Evolutionary conservation across 2,329 filamentous ascomycete species (phyloP).

Genomic region (Pezicula carpinea): DNA sequence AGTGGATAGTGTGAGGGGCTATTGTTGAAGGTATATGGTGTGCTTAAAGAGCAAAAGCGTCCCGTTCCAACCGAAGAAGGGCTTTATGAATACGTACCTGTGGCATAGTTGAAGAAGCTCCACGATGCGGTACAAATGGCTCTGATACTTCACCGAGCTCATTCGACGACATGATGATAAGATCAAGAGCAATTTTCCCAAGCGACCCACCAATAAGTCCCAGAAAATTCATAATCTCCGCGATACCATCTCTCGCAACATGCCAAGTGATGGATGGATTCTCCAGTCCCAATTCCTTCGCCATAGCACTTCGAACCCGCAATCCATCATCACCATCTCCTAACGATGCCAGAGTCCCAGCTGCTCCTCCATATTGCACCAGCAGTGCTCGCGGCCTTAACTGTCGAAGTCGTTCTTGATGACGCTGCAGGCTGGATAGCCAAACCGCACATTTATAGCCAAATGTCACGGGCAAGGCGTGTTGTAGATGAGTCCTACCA

Average conservation of each 20-base stretch:
- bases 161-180: conserved; percentile 54
- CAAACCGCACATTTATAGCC: conserved; percentile 54
- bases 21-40: too few relatives aligned
- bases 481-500: conserved; percentile 52
- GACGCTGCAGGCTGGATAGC: conserved; percentile 44
- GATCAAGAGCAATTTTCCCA: conserved; percentile 50
- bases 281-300: conserved; percentile 39
- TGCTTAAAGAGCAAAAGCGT: too few relatives aligned
- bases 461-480: conserved; percentile 52
- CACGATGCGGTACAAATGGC: conserved; percentile 49
- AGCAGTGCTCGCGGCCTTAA: conserved; percentile 41
- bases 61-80: too few relatives aligned
- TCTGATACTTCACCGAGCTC: conserved; percentile 50
- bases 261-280: conserved; percentile 54
- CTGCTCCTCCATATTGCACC: conserved; percentile 53
- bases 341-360: conserved; percentile 49
- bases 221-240: conserved; percentile 48
- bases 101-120: conserved; percentile 52
- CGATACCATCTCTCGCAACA: conserved; percentile 47
- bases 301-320: conserved; percentile 43
- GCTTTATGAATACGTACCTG: conserved; percentile 14
- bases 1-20: too few relatives aligned
- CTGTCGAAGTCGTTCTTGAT: conserved; percentile 42
- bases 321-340: conserved; percentile 43
- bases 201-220: conserved; percentile 48